Evolutionary conservation across 805 yeast genomes (phyloP).

Genomic region (Candida nanaspora): DNA sequence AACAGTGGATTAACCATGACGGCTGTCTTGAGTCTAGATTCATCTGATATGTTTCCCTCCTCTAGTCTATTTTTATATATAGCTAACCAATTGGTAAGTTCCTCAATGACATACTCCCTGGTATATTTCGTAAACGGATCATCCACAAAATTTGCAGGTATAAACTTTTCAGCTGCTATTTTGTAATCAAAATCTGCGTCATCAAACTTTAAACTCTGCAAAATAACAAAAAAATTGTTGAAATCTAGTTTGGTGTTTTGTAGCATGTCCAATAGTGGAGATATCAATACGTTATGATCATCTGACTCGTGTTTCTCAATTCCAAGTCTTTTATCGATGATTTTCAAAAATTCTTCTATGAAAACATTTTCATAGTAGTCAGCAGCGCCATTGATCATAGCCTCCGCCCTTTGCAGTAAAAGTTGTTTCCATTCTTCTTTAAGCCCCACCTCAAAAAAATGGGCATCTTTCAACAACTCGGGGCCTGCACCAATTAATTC

Average conservation of each 20-base stretch:
- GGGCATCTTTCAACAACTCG: slow-evolving; percentile 36
- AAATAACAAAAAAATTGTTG: slow-evolving; percentile 64
- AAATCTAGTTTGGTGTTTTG: slow-evolving; percentile 63
- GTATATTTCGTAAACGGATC: slow-evolving; percentile 17
- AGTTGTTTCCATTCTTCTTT: slow-evolving; percentile 42
- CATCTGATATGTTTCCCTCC: slow-evolving; percentile 13
- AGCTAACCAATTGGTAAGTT: slow-evolving; percentile 45
- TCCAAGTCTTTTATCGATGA: slow-evolving; percentile 67
- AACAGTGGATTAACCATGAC: slow-evolving; percentile 63
- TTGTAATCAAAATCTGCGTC: slow-evolving; percentile 24
- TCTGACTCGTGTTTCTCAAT: slow-evolving; percentile 34
- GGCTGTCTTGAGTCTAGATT: slow-evolving; percentile 35
- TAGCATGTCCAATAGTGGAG: slow-evolving; percentile 56
- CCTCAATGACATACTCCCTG: slow-evolving; percentile 33
- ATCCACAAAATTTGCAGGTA: slow-evolving; percentile 22
- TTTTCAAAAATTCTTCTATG: slow-evolving; percentile 46
- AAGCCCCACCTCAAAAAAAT: slow-evolving; percentile 32
- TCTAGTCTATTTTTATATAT: slow-evolving; percentile 37
- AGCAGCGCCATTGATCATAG: slow-evolving; percentile 55
- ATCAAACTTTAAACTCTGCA: slow-evolving; percentile 42
- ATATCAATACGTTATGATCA: slow-evolving; percentile 39
- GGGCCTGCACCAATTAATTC: slow-evolving; percentile 73
- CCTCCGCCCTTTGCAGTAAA: slow-evolving; percentile 54
- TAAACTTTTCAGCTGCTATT: slow-evolving; percentile 16
- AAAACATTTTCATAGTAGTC: slow-evolving; percentile 59